phyloP scores from a whole-genome alignment of 202 grass and related monocot genomes.

The Zizania palustris region DNA sequence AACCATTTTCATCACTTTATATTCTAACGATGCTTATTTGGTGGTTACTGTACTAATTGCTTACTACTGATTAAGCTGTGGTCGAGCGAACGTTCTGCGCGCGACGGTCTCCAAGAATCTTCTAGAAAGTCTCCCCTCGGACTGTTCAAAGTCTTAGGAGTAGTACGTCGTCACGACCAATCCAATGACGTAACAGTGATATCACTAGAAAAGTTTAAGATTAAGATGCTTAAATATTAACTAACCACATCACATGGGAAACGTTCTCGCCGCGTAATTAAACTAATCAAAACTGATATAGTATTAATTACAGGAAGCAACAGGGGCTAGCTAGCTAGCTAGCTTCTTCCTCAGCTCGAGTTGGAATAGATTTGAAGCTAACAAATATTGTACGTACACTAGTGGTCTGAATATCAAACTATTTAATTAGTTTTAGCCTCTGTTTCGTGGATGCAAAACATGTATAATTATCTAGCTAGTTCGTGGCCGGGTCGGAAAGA shows the following conservation, averaged over 20 bases:
- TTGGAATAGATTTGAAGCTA: not conserved
- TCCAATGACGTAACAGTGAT: not conserved
- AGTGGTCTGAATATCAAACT: no score
- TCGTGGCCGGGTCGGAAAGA: not conserved
- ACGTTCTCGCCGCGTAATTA: not conserved
- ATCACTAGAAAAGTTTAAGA: not conserved
- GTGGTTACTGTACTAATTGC: no score
- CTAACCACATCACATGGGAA: not conserved
- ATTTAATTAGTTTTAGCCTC: no score
- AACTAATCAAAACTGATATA: not conserved
- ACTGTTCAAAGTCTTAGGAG: slow-evolving; percentile 18
- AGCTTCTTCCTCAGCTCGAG: not conserved
- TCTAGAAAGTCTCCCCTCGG: slow-evolving; percentile 26
- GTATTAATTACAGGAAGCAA: not conserved
- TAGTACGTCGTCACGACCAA: not conserved
- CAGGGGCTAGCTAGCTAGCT: no score
- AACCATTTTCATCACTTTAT: no score
- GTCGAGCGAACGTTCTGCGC: slow-evolving; percentile 12
- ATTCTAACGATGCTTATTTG: no score
- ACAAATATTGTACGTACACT: no score
- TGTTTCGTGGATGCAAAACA: no score
- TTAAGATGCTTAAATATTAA: not conserved
- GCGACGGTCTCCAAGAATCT: slow-evolving; percentile 25
- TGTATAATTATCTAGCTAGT: no score
- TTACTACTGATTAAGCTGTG: no score